Evolutionary conservation across 2,329 filamentous ascomycete genomes (phyloP).

Genomic region (Exophiala lecanii-corni): DNA sequence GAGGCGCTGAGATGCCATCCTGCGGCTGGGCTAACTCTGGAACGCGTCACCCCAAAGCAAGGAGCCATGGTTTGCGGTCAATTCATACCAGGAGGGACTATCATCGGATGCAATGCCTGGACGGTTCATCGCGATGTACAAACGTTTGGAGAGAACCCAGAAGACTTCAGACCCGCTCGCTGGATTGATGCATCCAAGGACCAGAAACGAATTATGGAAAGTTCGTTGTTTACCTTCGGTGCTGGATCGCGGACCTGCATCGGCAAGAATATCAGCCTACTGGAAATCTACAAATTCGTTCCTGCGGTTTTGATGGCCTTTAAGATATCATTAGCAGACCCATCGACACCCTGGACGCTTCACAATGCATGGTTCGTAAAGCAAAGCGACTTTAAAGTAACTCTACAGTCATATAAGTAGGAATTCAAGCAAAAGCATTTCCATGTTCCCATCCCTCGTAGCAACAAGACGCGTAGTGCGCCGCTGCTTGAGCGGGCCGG

Average conservation of each 20-base stretch:
- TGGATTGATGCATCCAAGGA: conserved; percentile 55
- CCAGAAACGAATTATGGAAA: conserved; percentile 48
- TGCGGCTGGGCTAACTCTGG: conserved; percentile 11
- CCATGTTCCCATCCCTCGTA: too few species aligned
- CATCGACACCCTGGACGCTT: conserved; percentile 4
- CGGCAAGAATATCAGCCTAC: conserved; percentile 24
- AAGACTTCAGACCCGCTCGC: conserved; percentile 62
- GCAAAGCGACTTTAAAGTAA: conserved; percentile 10
- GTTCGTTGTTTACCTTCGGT: conserved; percentile 37
- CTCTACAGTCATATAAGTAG: too few species aligned
- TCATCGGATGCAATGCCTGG: conserved; percentile 60
- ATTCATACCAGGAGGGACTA: conserved; percentile 62
- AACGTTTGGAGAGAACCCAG: conserved; percentile 48
- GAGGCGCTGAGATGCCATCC: conserved; percentile 65
- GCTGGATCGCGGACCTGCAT: conserved; percentile 44
- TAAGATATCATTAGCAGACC: conserved; percentile 5
- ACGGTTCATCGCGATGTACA: conserved; percentile 28
- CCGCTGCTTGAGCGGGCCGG: too few species aligned
- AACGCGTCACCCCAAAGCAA: conserved; percentile 47
- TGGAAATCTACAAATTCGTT: conserved; percentile 27
- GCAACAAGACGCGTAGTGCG: too few species aligned
- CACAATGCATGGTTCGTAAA: conserved; percentile 13
- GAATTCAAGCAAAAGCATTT: too few species aligned
- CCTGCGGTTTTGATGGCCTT: conserved; percentile 17
- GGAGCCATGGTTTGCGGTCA: conserved; percentile 64